Evolutionary conservation across 257 asterid genomes (phyloP).

Genomic region (Solanum neorickii): DNA sequence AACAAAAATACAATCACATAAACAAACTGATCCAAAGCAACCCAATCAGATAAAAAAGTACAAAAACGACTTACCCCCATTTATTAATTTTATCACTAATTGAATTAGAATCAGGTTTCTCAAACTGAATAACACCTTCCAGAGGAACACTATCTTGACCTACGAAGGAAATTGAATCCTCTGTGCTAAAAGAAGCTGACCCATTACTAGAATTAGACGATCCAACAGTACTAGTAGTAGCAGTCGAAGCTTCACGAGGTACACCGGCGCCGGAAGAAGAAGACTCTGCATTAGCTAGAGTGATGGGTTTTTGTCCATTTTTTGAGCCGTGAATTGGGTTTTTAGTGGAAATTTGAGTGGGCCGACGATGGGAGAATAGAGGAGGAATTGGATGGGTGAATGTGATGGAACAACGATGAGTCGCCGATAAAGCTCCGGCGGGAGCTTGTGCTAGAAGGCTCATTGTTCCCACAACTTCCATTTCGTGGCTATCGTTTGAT

Average conservation of each 20-base stretch:
- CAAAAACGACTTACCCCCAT: slow-evolving; percentile 45
- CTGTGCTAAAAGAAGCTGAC: not conserved
- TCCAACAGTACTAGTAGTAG: not conserved
- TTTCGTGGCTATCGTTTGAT: not conserved
- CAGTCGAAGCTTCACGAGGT: slow-evolving; percentile 23
- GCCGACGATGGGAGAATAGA: slow-evolving; percentile 44
- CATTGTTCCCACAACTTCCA: slow-evolving; percentile 3
- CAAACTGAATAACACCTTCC: slow-evolving; percentile 85
- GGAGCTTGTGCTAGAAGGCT: slow-evolving; percentile 41
- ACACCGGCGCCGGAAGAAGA: slow-evolving; percentile 20
- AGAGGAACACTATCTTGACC: slow-evolving; percentile 49
- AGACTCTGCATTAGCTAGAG: slow-evolving; percentile 28
- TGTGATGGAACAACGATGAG: slow-evolving; percentile 55
- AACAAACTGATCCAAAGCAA: not conserved
- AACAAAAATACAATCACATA: not conserved
- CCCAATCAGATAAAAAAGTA: not conserved
- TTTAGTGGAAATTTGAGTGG: slow-evolving; percentile 19
- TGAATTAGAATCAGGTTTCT: slow-evolving; percentile 39
- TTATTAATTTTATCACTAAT: slow-evolving; percentile 22
- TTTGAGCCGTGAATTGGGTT: slow-evolving; percentile 17
- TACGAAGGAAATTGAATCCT: slow-evolving; percentile 32
- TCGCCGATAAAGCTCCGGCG: slow-evolving; percentile 39
- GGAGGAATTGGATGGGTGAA: slow-evolving; percentile 53
- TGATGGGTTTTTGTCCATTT: slow-evolving; percentile 23
- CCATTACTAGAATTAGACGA: not conserved